phyloP scores from a whole-genome alignment of 129 eudicot genomes.

The Tanacetum coccineum region DNA sequence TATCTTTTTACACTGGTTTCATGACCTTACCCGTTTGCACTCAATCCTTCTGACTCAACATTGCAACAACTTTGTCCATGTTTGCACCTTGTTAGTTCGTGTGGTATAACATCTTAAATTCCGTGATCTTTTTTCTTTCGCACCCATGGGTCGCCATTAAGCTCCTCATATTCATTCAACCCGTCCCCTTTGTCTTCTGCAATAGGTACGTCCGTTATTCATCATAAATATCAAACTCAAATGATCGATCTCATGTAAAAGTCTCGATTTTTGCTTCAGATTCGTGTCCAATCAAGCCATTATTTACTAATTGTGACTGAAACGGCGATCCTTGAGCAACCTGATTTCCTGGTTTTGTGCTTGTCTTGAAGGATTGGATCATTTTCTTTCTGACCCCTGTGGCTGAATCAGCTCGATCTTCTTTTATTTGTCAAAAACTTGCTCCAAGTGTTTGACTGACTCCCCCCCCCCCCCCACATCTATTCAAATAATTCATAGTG shows the following conservation, averaged over 20 bases:
- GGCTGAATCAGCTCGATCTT: conserved; percentile 41
- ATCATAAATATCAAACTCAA: conserved; percentile 67
- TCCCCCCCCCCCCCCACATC: too few relatives aligned
- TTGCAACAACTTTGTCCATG: conserved; percentile 62
- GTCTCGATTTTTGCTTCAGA: conserved; percentile 49
- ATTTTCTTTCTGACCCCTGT: conserved; percentile 30
- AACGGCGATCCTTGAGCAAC: conserved; percentile 41
- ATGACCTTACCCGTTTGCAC: conserved; percentile 59
- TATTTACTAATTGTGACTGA: conserved; percentile 36
- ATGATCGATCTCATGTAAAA: conserved; percentile 51
- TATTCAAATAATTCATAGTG: conserved; percentile 66
- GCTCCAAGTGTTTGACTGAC: conserved; percentile 68
- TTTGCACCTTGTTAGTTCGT: conserved; percentile 67
- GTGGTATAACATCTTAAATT: conserved; percentile 56
- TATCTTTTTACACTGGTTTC: conserved; percentile 75
- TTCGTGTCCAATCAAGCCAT: conserved; percentile 58
- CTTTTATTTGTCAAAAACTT: conserved; percentile 53
- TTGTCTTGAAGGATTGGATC: conserved; percentile 24
- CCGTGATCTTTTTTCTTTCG: conserved; percentile 55
- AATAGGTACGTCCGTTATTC: conserved; percentile 83
- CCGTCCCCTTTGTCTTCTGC: conserved; percentile 59
- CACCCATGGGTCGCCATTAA: conserved; percentile 53
- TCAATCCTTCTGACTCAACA: conserved; percentile 61
- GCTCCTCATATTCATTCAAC: conserved; percentile 36
- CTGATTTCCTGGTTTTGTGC: background rate